Conservation (phyloP, 2,329 filamentous ascomycete genomes). For the Claviceps sorghi region DNA sequence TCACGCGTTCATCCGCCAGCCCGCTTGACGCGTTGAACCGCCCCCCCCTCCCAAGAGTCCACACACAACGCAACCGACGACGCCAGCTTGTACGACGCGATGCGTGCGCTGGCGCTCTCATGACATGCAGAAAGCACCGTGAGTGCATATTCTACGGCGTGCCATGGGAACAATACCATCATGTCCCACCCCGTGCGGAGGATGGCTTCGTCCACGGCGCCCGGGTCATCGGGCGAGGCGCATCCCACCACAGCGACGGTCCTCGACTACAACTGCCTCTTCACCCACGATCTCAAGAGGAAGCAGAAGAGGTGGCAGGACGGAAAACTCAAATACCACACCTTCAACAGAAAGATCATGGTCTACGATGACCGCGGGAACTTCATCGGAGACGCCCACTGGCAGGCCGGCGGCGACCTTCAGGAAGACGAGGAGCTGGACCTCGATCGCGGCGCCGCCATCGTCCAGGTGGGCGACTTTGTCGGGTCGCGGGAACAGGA, state of each 20-base stretch:
- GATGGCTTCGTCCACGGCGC: neutral
- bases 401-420: constrained; percentile 53
- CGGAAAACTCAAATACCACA: constrained; percentile 74
- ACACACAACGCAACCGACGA: neutral
- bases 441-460: constrained; percentile 57
- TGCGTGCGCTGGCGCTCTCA: no score
- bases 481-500: constrained; percentile 65
- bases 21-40: neutral
- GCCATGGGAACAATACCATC: neutral
- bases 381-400: constrained; percentile 74
- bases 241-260: constrained; percentile 48
- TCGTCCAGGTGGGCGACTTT: constrained; percentile 68
- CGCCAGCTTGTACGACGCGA: neutral
- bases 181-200: constrained; percentile 12
- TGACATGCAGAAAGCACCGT: neutral
- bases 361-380: constrained; percentile 72
- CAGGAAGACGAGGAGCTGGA: constrained; percentile 70
- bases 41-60: no score
- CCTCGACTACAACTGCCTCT: constrained; percentile 71
- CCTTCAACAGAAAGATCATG: constrained; percentile 84
- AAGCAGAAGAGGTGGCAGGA: constrained; percentile 94
- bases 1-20: constrained; percentile 5
- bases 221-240: neutral
- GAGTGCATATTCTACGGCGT: neutral
- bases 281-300: constrained; percentile 67